Evolutionary conservation across 148 eudicot species (phyloP), one percentile per base, ranked within the genome.

Genomic region (Spergularia marina): DNA sequence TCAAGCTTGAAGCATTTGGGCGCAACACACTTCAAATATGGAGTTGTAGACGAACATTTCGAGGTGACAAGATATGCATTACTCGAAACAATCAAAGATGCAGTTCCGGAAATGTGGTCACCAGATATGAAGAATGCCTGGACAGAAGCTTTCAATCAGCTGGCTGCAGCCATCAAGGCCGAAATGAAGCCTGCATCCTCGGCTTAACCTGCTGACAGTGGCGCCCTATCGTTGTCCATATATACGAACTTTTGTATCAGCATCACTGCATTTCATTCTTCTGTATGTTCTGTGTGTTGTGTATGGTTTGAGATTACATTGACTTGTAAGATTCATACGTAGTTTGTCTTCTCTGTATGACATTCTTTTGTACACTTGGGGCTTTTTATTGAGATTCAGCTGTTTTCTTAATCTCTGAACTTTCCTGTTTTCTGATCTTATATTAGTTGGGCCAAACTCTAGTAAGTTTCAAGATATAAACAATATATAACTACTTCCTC

Each of bases 1-100:
- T 84, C 93, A 13, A 89, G 59, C 73, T 75, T 93, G 71, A 85
- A 82, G 36, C 83, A 86, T 76, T 25, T 93, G 68, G 98, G 98
- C 0, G 63, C 84, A 16, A 51, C 72, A 9, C 98, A 93, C 82
- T 79, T 79, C 60, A 86, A 81, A 78, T 89, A 87, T 65, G 98
- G 96, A 41, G 96, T 90, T 49, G 93, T 79, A 8, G 89, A 91
- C 73, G 93, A 89, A 84, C 98, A 91, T 82, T 93, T 86, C 75
- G 96, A 91, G 96, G 98, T 93, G n/a, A 77, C 90, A 13, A 87
- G 88, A 77, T 89, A 63, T 67, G 98, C 96, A 30, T 70, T 93
- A 51, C 78, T 90, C 76, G 93, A 87, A 76, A 93, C 93, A 0
- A 86, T 92, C 64, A 90, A 90, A 68, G 93, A 87, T 72, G 89